These are phyloP conservation scores for Solanum hybrid DNA, from an alignment of 305 asterid genomes.

Conservation along the genomic window DNA sequence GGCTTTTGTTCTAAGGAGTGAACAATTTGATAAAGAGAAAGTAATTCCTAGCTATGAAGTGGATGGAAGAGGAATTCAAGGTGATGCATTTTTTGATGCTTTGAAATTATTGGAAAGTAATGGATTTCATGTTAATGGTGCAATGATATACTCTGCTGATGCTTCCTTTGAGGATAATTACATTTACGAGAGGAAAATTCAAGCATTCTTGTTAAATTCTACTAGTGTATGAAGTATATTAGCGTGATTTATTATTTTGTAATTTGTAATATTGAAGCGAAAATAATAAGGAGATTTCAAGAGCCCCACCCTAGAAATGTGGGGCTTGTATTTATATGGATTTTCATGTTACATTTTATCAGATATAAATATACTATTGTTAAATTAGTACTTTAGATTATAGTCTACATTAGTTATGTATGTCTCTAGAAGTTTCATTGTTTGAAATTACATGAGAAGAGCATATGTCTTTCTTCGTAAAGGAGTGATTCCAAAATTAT, in stretches of 20 bases:
- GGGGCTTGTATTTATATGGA: neutral
- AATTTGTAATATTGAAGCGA: neutral
- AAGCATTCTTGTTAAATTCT: conserved; percentile 43
- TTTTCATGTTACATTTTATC: neutral
- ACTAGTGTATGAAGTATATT: neutral
- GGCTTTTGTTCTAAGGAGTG: conserved; percentile 30
- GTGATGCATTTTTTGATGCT: conserved; percentile 50
- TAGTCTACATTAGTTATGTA: too few species aligned
- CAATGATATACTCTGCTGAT: conserved; percentile 68
- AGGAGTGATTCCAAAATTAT: too few species aligned
- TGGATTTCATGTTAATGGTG: conserved; percentile 45
- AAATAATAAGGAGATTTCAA: neutral
- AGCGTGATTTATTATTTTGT: neutral
- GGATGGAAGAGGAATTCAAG: conserved; percentile 69
- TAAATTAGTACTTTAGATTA: too few species aligned
- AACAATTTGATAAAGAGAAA: conserved; percentile 29
- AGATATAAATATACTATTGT: neutral
- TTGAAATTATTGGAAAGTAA: conserved; percentile 31
- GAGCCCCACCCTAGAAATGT: neutral
- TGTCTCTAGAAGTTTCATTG: too few species aligned
- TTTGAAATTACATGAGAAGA: too few species aligned
- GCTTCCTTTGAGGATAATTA: conserved; percentile 42
- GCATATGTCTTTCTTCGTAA: too few species aligned
- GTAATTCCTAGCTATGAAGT: conserved; percentile 63
- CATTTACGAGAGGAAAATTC: conserved; percentile 41